Percentiles rank a stretch among this genome's conserved stretches.
Evolutionary conservation across 768 basidiomycete species (phyloP).

Genomic region (Lactarius deliciosus): DNA sequence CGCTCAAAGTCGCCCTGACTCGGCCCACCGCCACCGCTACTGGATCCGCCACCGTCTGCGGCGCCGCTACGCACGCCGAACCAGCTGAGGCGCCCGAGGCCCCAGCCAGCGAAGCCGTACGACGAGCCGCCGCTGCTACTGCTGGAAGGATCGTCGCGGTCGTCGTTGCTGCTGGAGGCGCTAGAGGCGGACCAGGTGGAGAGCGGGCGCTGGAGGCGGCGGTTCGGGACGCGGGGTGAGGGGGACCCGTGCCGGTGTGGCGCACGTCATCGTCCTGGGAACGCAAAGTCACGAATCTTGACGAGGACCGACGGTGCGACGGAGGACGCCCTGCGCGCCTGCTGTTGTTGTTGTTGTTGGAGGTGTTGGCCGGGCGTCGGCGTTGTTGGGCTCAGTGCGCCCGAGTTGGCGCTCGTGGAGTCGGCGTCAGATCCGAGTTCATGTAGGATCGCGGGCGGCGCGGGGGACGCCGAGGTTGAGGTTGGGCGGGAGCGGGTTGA

Average conservation of each 20-base stretch:
- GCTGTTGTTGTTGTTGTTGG: neutral
- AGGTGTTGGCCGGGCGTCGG: conserved; percentile 13
- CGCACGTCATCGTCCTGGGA: conserved; percentile 43
- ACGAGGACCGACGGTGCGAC: conserved; percentile 32
- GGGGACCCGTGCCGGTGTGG: conserved; percentile 43
- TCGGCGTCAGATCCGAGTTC: conserved; percentile 22
- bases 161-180: conserved; percentile 31
- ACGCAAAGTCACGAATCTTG: conserved; percentile 54
- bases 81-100: conserved; percentile 46
- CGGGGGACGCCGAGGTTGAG: conserved; percentile 39
- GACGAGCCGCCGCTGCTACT: conserved; percentile 26
- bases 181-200: conserved; percentile 33
- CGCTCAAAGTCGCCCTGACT: conserved; percentile 46
- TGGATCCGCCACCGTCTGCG: conserved; percentile 11
- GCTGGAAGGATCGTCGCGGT: conserved; percentile 34
- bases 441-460: conserved; percentile 13
- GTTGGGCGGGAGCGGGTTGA: conserved; percentile 41
- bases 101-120: conserved; percentile 42
- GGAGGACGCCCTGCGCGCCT: neutral
- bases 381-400: conserved; percentile 16
- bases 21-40: conserved; percentile 33
- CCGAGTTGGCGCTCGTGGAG: neutral
- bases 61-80: conserved; percentile 34
- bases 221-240: conserved; percentile 43
- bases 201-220: conserved; percentile 35